These are phyloP conservation scores for Acanthamoeba healyi DNA, from an alignment of 208 protist genomes.

Conservation along the genomic window DNA sequence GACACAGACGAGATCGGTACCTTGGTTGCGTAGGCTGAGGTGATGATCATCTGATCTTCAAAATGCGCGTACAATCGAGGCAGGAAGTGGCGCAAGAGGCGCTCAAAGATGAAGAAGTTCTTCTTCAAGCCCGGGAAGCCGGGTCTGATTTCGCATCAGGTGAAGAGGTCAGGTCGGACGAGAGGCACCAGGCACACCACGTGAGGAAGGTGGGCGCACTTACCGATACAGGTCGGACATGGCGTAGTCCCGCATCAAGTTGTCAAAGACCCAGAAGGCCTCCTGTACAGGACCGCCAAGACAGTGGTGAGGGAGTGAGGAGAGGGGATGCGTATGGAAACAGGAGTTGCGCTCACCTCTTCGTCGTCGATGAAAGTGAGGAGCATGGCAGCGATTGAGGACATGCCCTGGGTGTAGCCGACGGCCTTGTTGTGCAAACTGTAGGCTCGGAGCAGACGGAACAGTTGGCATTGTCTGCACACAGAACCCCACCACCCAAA, in stretches of 20 bases:
- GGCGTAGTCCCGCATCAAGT: background rate
- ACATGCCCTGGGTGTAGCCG: conserved; percentile 24
- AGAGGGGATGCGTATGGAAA: no score
- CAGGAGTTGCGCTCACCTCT: no score
- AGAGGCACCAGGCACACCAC: no score
- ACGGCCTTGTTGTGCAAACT: conserved; percentile 30
- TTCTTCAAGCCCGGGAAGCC: conserved; percentile 20
- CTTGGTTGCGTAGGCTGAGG: conserved; percentile 19
- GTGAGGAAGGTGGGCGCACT: background rate
- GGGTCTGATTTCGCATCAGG: no score
- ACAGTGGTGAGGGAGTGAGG: background rate
- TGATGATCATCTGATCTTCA: background rate
- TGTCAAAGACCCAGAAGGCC: conserved; percentile 12
- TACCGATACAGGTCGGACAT: background rate
- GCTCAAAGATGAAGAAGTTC: background rate
- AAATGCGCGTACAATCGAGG: background rate
- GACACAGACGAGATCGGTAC: background rate
- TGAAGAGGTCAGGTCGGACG: no score
- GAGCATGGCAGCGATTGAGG: background rate
- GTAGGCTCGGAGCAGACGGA: conserved; percentile 5
- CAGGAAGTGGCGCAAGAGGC: background rate
- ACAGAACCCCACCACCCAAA: background rate
- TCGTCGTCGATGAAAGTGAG: conserved; percentile 1
- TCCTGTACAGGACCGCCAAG: no score
- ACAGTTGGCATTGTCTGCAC: conserved; percentile 16